A percentile compares a stretch with the other conserved stretches of the same genome.
Conservation (phyloP, 1,139 yeast genomes). For the Saccharomycopsis phalli region DNA sequence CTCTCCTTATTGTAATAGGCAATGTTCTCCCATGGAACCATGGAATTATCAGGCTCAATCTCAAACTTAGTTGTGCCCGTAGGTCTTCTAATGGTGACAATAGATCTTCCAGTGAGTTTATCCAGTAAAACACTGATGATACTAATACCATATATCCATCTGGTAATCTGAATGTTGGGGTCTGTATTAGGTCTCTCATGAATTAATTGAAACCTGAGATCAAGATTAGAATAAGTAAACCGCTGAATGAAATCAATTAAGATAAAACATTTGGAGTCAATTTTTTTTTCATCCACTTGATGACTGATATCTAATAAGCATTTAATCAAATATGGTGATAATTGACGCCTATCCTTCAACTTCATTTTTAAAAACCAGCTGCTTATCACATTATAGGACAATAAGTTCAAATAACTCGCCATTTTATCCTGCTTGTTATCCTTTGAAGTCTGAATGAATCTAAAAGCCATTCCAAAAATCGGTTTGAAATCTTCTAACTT, state of each 20-base stretch:
- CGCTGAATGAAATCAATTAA: constrained; percentile 60
- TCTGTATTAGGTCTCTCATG: constrained; percentile 25
- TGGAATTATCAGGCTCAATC: constrained; percentile 36
- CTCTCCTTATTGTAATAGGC: constrained; percentile 1
- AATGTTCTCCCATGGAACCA: constrained; percentile 27
- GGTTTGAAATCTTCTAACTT: constrained; percentile 70
- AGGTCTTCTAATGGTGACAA: constrained; percentile 51
- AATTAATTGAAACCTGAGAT: constrained; percentile 35
- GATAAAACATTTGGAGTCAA: constrained; percentile 41
- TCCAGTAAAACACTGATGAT: constrained; percentile 52
- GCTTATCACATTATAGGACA: constrained; percentile 63
- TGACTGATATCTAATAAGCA: constrained; percentile 32
- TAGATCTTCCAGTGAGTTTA: constrained; percentile 43
- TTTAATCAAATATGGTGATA: constrained; percentile 56
- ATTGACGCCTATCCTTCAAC: constrained; percentile 45
- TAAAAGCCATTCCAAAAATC: constrained; percentile 77
- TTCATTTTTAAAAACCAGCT: constrained; percentile 67
- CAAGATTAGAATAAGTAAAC: constrained; percentile 59
- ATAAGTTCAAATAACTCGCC: constrained; percentile 50
- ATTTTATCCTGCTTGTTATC: constrained; percentile 33
- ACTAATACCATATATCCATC: constrained; percentile 59
- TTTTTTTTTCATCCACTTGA: constrained; percentile 29
- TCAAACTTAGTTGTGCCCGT: constrained; percentile 51
- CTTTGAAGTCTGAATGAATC: constrained; percentile 63
- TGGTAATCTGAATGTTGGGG: constrained; percentile 27